A percentile compares a stretch with the other conserved stretches of the same genome.
These are phyloP conservation scores for Ilyonectria robusta DNA, from an alignment of 2,329 filamentous ascomycete species.

Conservation along the genomic window DNA sequence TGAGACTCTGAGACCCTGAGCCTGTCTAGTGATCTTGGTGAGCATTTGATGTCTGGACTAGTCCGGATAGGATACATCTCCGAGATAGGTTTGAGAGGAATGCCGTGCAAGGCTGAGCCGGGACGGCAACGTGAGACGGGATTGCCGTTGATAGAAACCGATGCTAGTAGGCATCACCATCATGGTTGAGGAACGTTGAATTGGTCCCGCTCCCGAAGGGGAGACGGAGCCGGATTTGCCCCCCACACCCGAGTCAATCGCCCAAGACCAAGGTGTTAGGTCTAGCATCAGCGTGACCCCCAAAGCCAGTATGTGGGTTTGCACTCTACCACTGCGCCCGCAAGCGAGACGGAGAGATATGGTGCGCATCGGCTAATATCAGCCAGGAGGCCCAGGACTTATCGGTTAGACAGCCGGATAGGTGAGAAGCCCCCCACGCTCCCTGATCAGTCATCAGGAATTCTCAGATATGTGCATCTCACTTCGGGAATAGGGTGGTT, in stretches of 20 bases:
- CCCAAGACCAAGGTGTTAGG: constrained; percentile 9
- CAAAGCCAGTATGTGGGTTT: constrained; percentile 26
- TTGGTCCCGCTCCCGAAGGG: constrained; percentile 13
- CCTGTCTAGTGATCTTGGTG: background rate
- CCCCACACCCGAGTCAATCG: constrained; percentile 28
- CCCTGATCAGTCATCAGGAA: constrained; percentile 35
- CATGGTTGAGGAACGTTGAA: constrained; percentile 22
- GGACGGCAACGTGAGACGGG: constrained; percentile 13
- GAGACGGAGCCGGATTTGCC: background rate
- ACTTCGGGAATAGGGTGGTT: constrained; percentile 26
- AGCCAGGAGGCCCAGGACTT: constrained; percentile 20
- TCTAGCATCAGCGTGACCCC: constrained; percentile 27
- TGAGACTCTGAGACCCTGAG: background rate
- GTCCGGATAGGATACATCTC: constrained; percentile 2
- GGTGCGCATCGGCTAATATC: constrained; percentile 30
- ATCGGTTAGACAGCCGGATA: constrained; percentile 41
- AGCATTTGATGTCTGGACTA: constrained; percentile 5
- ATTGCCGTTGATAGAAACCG: constrained; percentile 12
- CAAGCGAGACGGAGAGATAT: constrained; percentile 40
- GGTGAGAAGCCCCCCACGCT: constrained; percentile 40
- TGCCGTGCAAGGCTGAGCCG: constrained; percentile 6
- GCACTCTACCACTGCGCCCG: constrained; percentile 37
- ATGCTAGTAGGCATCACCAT: constrained; percentile 10
- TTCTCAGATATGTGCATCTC: constrained; percentile 30
- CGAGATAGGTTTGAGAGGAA: constrained; percentile 1